These are phyloP conservation scores for Pyricularia sp. DNA, from an alignment of 2,329 filamentous ascomycete genomes.

Conservation along the genomic window DNA sequence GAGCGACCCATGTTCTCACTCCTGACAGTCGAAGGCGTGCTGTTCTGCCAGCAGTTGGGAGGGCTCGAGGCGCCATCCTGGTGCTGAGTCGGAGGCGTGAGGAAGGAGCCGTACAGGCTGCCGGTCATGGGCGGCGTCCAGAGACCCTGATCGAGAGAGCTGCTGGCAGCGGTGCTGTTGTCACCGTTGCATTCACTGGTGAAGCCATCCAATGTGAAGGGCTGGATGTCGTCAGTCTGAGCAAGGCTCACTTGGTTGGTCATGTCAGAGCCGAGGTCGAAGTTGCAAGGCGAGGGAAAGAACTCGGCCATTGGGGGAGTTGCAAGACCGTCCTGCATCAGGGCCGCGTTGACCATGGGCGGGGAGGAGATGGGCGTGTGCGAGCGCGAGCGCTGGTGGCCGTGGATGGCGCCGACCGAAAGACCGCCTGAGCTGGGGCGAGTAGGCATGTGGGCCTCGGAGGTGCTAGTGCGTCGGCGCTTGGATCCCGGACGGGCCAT, in stretches of 20 bases:
- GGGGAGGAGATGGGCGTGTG: conserved; percentile 4
- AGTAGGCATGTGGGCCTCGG: neutral
- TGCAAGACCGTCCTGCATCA: neutral
- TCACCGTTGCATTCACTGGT: neutral
- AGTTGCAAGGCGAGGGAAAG: conserved; percentile 3
- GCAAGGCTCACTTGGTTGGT: neutral
- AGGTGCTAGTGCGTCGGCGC: conserved; percentile 3
- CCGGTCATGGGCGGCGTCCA: conserved; percentile 4
- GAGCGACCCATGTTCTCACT: conserved; percentile 2
- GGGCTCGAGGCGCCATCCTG: neutral
- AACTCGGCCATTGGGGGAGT: conserved; percentile 3
- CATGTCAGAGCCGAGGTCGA: neutral
- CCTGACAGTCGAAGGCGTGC: conserved; percentile 1
- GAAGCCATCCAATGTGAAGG: conserved; percentile 3
- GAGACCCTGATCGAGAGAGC: conserved; percentile 3
- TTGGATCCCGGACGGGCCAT: conserved; percentile 1
- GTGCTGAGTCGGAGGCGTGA: neutral
- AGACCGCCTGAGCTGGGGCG: neutral
- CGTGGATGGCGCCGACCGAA: neutral
- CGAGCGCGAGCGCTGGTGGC: conserved; percentile 3
- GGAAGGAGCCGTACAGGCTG: conserved; percentile 4
- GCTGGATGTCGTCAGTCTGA: neutral
- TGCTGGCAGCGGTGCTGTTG: neutral
- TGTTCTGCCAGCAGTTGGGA: conserved; percentile 3
- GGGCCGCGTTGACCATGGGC: conserved; percentile 1